Evolutionary conservation across 345 rosid genomes (phyloP).

Genomic region (Camelina laxa): DNA sequence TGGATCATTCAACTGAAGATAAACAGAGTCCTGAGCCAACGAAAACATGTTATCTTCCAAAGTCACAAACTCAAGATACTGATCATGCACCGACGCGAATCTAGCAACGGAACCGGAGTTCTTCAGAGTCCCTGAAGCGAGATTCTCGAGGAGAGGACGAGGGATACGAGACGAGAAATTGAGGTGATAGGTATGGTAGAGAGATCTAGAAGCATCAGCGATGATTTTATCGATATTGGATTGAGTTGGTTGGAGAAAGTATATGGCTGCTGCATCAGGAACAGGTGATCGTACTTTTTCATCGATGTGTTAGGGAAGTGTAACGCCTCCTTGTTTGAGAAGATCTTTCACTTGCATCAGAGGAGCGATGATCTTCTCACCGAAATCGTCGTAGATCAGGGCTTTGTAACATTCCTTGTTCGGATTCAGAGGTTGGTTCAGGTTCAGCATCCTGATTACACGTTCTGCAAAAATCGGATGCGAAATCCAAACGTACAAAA

Average conservation of each 20-base stretch:
- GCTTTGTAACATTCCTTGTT: conserved; percentile 80
- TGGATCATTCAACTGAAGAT: conserved; percentile 79
- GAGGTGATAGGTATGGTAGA: conserved; percentile 70
- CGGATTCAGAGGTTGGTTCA: conserved; percentile 73
- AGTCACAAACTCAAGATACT: conserved; percentile 79
- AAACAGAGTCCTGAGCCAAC: conserved; percentile 59
- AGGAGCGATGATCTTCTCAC: conserved; percentile 67
- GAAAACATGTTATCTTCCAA: conserved; percentile 83
- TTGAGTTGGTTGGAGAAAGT: conserved; percentile 70
- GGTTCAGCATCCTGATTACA: conserved; percentile 73
- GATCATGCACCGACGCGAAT: conserved; percentile 75
- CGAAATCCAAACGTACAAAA: background rate
- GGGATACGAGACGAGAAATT: conserved; percentile 77
- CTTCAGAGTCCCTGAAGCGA: conserved; percentile 68
- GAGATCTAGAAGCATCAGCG: conserved; percentile 61
- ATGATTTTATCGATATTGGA: conserved; percentile 64
- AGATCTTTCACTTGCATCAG: conserved; percentile 87
- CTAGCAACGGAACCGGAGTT: conserved; percentile 53
- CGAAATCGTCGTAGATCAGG: conserved; percentile 71
- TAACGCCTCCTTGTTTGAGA: conserved; percentile 65
- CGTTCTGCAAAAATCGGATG: conserved; percentile 55
- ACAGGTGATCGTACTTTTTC: conserved; percentile 59
- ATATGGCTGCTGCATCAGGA: conserved; percentile 67
- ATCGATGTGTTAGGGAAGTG: conserved; percentile 64
- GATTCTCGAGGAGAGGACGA: conserved; percentile 67